phyloP scores from a whole-genome alignment of 2,329 filamentous ascomycete genomes.

The Xylaria sp. region DNA sequence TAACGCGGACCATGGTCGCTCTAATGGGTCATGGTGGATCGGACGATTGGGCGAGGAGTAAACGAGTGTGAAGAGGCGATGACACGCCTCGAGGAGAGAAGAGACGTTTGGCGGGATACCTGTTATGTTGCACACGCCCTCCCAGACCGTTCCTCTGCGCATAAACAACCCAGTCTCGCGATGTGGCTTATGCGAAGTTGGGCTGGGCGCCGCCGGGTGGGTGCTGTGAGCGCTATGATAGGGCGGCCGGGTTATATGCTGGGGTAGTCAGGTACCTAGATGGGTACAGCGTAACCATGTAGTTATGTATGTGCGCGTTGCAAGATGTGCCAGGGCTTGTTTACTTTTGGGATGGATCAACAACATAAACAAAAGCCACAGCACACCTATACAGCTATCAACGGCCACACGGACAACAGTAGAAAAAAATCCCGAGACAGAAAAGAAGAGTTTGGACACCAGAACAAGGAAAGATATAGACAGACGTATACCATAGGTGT shows the following conservation, averaged over 20 bases:
- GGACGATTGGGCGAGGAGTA: constrained; percentile 29
- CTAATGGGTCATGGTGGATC: constrained; percentile 56
- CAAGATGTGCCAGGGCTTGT: constrained; percentile 34
- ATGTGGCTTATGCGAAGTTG: constrained; percentile 36
- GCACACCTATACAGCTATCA: constrained; percentile 8
- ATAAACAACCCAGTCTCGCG: constrained; percentile 42
- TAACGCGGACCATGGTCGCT: constrained; percentile 83
- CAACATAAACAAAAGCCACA: constrained; percentile 33
- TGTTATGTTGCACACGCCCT: constrained; percentile 30
- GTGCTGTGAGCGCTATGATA: constrained; percentile 7
- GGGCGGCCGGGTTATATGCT: neutral
- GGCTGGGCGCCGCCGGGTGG: constrained; percentile 18
- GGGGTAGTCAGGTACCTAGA: neutral
- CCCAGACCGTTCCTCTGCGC: constrained; percentile 23
- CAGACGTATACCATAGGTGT: constrained; percentile 24
- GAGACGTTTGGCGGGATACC: constrained; percentile 12
- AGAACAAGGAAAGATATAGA: constrained; percentile 25
- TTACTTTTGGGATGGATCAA: constrained; percentile 35
- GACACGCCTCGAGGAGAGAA: constrained; percentile 33
- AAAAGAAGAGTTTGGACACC: constrained; percentile 17
- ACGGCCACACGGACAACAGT: neutral
- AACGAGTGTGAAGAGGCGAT: constrained; percentile 37
- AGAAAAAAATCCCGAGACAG: neutral
- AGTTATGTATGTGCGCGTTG: neutral
- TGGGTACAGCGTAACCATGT: neutral